Base-by-base conservation (phyloP, 2,329 filamentous ascomycete genomes). In the Verticillium isaacii region DNA sequence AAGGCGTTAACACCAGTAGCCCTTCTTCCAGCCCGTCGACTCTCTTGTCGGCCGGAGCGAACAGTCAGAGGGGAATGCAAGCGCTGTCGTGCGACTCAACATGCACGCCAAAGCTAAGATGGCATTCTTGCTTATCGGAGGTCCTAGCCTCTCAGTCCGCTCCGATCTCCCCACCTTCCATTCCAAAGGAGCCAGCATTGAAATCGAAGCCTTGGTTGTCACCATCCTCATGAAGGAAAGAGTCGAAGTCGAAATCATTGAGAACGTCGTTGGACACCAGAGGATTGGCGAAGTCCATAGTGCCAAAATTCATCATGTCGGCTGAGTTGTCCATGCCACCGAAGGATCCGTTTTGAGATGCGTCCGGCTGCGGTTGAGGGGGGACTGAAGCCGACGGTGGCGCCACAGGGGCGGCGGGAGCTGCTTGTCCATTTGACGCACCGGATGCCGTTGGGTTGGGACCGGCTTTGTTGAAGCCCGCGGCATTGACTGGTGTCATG, bases 211-310 rank as follows among this genome's bases (percentile, higher is more conserved):
- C 72, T 54, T 75, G 72, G 52, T 77, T 76, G 50, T 79, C 80
- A 37, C 74, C 77, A 56, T 82, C 82, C 63, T 82, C 80, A 65
- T 89, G 85, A 8, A 89, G 75, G 77, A 89, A 89, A 1, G 86
- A 88, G 72, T 89, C 87, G 66, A 89, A 80, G 65, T 89, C 87
- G 68, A 89, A 89, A 66, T 88, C 86, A 67, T 85, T 85, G 57
- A 89, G 77, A 39, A 89, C 86, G 69, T 89, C 82, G 60, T 74
- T 75, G 6, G 80, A 79, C 63, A 78, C 77, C 32, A 82, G 71
- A 2, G 85, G 82, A 65, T 86, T 84, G 60, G 81, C 78, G 70
- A 86, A 83, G 61, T 83, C 83, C 73, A 88, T 80, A 50, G 67
- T 59, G 55, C 69, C 71, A 61, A 85, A 85, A 62, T 81, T 78